Percentiles rank a stretch among this genome's conserved stretches.
Conservation (phyloP, 352 stramenopile species). For the Phytophthora tentaculata region DNA sequence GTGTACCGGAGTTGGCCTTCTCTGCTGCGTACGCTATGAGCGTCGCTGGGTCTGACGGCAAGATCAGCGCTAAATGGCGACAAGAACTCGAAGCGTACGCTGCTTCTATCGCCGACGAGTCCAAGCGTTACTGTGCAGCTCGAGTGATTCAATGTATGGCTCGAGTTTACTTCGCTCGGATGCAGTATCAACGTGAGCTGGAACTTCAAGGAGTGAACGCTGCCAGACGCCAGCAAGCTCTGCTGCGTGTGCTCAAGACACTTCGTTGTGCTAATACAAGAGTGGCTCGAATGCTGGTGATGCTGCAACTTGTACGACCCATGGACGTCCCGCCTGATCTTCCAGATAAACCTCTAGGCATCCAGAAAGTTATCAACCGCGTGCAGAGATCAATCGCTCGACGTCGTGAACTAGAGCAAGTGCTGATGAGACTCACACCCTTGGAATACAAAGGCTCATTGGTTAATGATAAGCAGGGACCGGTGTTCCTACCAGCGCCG, state of each 20-base stretch:
- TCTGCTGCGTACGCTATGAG: constrained; percentile 49
- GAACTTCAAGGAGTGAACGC: constrained; percentile 73
- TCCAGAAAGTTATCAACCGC: constrained; percentile 64
- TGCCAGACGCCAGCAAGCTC: constrained; percentile 58
- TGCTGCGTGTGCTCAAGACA: constrained; percentile 57
- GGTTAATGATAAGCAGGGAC: constrained; percentile 9
- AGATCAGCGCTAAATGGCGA: constrained; percentile 61
- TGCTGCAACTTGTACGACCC: constrained; percentile 67
- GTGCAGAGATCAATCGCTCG: constrained; percentile 58
- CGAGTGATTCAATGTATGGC: constrained; percentile 77
- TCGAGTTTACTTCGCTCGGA: constrained; percentile 69
- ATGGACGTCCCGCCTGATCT: constrained; percentile 59
- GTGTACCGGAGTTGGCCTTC: constrained; percentile 69
- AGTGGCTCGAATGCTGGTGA: constrained; percentile 70
- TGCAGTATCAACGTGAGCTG: constrained; percentile 67
- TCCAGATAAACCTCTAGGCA: constrained; percentile 59
- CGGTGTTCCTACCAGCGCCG: constrained; percentile 55
- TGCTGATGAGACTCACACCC: constrained; percentile 52
- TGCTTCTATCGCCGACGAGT: constrained; percentile 63
- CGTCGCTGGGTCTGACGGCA: constrained; percentile 31
- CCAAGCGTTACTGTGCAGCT: constrained; percentile 70
- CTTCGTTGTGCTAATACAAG: constrained; percentile 71
- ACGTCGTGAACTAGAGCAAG: constrained; percentile 59
- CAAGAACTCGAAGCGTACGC: constrained; percentile 66
- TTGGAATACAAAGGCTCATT: constrained; percentile 57